Percentiles rank a stretch among this genome's conserved stretches.
phyloP scores from a whole-genome alignment of 208 protist genomes.

The Borovskyia barvae region DNA sequence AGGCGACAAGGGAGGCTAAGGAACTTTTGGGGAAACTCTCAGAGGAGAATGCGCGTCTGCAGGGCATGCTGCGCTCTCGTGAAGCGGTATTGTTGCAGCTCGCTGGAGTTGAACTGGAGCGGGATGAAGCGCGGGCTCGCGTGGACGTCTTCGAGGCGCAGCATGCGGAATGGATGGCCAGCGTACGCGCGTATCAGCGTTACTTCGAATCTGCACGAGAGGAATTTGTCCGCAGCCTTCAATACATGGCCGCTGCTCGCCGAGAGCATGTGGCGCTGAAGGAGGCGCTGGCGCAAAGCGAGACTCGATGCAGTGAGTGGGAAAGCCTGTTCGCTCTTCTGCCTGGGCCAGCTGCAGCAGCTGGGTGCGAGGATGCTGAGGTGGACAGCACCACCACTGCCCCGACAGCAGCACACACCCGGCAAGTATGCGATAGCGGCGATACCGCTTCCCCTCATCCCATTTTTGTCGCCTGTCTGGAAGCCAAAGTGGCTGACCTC shows the following conservation, averaged over 20 bases:
- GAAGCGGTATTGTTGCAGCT: constrained; percentile 18
- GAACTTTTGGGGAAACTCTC: constrained; percentile 8
- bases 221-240: constrained; percentile 9
- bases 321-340: constrained; percentile 7
- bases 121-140: constrained; percentile 18
- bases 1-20: constrained; percentile 5
- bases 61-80: background rate
- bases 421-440: background rate
- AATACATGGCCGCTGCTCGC: constrained; percentile 5
- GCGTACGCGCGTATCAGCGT: background rate
- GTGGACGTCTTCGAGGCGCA: constrained; percentile 18
- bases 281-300: constrained; percentile 22
- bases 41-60: constrained; percentile 18
- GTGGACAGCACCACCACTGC: background rate
- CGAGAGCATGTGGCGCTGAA: constrained; percentile 24
- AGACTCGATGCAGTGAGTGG: constrained; percentile 25
- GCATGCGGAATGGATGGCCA: constrained; percentile 1
- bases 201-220: constrained; percentile 5
- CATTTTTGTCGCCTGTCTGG: constrained; percentile 24
- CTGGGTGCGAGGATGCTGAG: background rate
- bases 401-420: background rate
- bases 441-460: background rate
- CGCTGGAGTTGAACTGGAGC: constrained; percentile 9
- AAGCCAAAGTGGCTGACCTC: constrained; percentile 65
- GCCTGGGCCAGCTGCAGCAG: background rate